Evolutionary conservation across 768 basidiomycete genomes (phyloP).

Genomic region (Phlegmacium glaucopus): DNA sequence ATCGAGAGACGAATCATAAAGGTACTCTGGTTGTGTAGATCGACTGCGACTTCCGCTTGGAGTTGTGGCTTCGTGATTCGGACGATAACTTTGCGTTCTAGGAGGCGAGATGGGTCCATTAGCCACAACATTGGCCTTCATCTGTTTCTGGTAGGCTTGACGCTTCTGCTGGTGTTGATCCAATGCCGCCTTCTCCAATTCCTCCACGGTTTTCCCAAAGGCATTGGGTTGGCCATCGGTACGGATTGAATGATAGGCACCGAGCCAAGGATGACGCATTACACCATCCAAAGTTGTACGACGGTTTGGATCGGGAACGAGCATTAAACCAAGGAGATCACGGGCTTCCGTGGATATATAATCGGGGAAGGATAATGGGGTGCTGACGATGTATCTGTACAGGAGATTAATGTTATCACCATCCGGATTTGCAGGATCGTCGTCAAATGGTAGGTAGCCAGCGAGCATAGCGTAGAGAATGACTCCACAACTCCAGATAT

Average conservation of each 20-base stretch:
- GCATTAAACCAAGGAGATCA: conserved; percentile 85
- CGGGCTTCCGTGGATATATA: conserved; percentile 84
- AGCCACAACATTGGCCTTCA: conserved; percentile 50
- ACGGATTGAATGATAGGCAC: conserved; percentile 48
- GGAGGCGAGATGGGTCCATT: conserved; percentile 26
- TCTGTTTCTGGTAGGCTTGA: conserved; percentile 49
- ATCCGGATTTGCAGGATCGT: conserved; percentile 97
- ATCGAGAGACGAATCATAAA: conserved; percentile 72
- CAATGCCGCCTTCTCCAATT: conserved; percentile 12
- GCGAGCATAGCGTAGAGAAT: conserved; percentile 97
- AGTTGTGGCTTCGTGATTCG: conserved; percentile 40
- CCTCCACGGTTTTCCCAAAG: conserved; percentile 11
- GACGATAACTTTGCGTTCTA: conserved; percentile 54
- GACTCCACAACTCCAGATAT: conserved; percentile 96
- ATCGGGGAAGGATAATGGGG: conserved; percentile 94
- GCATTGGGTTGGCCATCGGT: conserved; percentile 29
- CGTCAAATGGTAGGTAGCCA: conserved; percentile 98
- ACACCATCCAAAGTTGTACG: conserved; percentile 75
- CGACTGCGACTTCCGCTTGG: conserved; percentile 42
- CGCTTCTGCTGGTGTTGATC: conserved; percentile 14
- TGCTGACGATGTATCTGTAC: conserved; percentile 98
- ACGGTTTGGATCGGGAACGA: conserved; percentile 84
- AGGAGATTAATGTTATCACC: conserved; percentile 99
- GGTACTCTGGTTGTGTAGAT: conserved; percentile 66
- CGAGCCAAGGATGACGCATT: conserved; percentile 89